phyloP scores from a whole-genome alignment of 345 rosid species.

The Pelargonium nanum region DNA sequence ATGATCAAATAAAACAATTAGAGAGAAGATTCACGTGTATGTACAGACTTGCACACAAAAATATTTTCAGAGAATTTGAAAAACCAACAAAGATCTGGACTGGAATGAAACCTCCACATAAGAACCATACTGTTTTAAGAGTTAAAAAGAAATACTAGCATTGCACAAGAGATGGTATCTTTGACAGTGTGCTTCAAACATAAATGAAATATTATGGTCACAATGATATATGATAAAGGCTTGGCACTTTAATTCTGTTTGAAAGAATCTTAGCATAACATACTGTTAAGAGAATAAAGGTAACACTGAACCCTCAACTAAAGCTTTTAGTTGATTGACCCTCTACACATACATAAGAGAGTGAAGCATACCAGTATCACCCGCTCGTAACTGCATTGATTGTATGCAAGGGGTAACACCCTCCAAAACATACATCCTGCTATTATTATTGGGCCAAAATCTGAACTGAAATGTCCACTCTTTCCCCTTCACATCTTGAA shows the following conservation, averaged over 20 bases:
- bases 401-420: constrained; percentile 98
- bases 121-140: not conserved
- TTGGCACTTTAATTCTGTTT: not conserved
- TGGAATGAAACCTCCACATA: too few relatives aligned
- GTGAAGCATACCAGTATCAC: constrained; percentile 63
- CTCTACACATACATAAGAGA: not conserved
- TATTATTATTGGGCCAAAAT: constrained; percentile 98
- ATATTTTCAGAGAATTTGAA: not conserved
- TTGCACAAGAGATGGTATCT: too few relatives aligned
- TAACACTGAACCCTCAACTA: too few relatives aligned
- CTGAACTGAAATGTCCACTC: constrained; percentile 98
- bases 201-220: not conserved
- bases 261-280: too few relatives aligned
- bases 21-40: not conserved
- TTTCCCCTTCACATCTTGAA: constrained; percentile 78
- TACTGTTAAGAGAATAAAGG: too few relatives aligned
- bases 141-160: not conserved
- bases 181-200: not conserved
- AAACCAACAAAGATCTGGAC: not conserved
- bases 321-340: too few relatives aligned
- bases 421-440: constrained; percentile 96
- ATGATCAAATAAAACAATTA: not conserved
- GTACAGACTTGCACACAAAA: not conserved
- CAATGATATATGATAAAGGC: not conserved
- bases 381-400: constrained; percentile 78